These are phyloP conservation scores for Amanita muscaria DNA, from an alignment of 768 basidiomycete species.

Conservation along the genomic window DNA sequence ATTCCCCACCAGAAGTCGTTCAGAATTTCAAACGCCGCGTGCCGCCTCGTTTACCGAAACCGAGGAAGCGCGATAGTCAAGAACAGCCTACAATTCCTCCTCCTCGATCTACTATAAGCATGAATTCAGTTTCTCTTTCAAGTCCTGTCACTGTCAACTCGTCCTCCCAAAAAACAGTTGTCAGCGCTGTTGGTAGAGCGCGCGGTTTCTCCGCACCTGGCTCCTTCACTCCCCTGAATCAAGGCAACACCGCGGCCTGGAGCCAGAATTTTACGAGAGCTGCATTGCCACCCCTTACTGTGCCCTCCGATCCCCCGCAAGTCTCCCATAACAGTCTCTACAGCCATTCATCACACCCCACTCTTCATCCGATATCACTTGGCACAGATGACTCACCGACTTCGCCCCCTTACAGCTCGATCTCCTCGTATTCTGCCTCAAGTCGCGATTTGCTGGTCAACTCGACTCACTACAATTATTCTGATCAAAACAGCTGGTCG, in stretches of 20 bases:
- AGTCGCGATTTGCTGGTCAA: constrained; percentile 34
- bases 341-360: constrained; percentile 47
- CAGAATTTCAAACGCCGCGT: constrained; percentile 94
- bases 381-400: constrained; percentile 56
- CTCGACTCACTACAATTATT: constrained; percentile 54
- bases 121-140: constrained; percentile 60
- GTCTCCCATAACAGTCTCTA: constrained; percentile 52
- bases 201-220: constrained; percentile 83
- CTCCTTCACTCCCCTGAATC: constrained; percentile 65
- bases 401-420: constrained; percentile 32
- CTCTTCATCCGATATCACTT: constrained; percentile 57
- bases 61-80: constrained; percentile 68
- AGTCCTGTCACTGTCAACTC: constrained; percentile 42
- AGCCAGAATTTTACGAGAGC: constrained; percentile 49
- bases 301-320: constrained; percentile 66
- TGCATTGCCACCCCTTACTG: constrained; percentile 72
- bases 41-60: constrained; percentile 85
- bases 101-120: constrained; percentile 66
- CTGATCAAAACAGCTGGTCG: constrained; percentile 52
- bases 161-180: constrained; percentile 30
- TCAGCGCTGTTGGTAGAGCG: constrained; percentile 41
- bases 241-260: constrained; percentile 51
- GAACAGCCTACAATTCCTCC: constrained; percentile 65
- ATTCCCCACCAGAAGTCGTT: constrained; percentile 84
- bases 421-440: constrained; percentile 35